Evolutionary conservation across 495 filamentous ascomycete genomes (phyloP).

Genomic region (Sordaria brevicollis): DNA sequence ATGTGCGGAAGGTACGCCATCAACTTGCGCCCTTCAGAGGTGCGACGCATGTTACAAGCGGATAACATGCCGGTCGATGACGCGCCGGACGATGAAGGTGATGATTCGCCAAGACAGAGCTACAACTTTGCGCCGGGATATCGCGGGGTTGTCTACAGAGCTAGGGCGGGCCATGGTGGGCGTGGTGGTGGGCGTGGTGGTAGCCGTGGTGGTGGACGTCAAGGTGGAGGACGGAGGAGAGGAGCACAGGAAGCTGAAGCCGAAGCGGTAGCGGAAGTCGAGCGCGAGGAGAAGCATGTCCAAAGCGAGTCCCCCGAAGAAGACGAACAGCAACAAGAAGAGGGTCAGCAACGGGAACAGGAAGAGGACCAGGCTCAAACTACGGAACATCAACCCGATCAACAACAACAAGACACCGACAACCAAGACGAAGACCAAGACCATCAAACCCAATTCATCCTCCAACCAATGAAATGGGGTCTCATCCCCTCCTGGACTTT

Average conservation of each 20-base stretch:
- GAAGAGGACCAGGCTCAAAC: not conserved
- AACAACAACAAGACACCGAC: not conserved
- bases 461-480: constrained; percentile 92
- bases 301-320: not conserved
- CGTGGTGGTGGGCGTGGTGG: constrained; percentile 24
- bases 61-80: constrained; percentile 71
- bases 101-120: constrained; percentile 53
- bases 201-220: not conserved
- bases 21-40: constrained; percentile 54
- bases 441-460: constrained; percentile 61
- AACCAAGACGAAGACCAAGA: not conserved
- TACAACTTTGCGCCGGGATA: constrained; percentile 93
- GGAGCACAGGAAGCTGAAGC: constrained; percentile 9
- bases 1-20: constrained; percentile 90
- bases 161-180: constrained; percentile 51
- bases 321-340: not conserved
- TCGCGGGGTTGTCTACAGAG: constrained; percentile 78
- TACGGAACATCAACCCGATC: constrained; percentile 2
- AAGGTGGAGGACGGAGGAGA: not conserved
- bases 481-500: constrained; percentile 27
- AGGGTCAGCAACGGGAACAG: not conserved
- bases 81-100: constrained; percentile 54
- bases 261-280: constrained; percentile 6
- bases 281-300: constrained; percentile 5
- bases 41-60: constrained; percentile 60